Evolutionary conservation across 2,329 filamentous ascomycete genomes (phyloP), one percentile per base, ranked within the genome.

Genomic region (Alternaria sp.): DNA sequence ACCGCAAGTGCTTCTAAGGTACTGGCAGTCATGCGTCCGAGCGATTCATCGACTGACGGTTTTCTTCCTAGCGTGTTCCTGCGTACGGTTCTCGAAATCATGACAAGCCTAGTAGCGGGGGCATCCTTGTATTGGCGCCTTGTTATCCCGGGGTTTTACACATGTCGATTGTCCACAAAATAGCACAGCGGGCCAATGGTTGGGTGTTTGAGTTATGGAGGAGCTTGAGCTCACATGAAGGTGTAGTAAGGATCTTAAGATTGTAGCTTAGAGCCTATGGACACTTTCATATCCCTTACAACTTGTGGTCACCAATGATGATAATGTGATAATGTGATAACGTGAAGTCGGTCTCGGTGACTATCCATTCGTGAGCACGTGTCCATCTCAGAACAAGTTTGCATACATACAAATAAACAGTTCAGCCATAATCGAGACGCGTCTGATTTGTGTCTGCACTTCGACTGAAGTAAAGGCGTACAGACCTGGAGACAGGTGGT

Each of bases 1-100:
- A 98, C 92, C 92, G 94, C 91, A 98, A 97, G 93, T 97, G 94
- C 92, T 97, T 97, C 92, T 97, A 97, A 97, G 90, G 89, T 90
- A 80, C 77, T 81, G 56, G 30, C 45, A 43, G 38, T 56, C 57
- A 38, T 22, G 36, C 36, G 16, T 44, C 40, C 40, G 46, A 51
- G 22, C 59, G 45, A 54, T 51, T 59, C 61, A 60, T 46, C 62
- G 57, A 66, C 70, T 75, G 62, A 74, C 65, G 62, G 57, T 58
- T 68, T 61, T 34, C 53, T 59, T 62, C 28, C n/a, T 54, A 79
- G 77, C 75, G 70, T 74, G 60, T 75, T 76, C 63, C 62, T 73
- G 69, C 70, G 67, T 73, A 71, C 67, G 70, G 65, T 74, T 67
- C 64, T 75, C 71, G 74, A 74, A 56, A 70, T 76, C 64, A 74